Evolutionary conservation across 2,329 filamentous ascomycete genomes (phyloP).

Genomic region (Colletotrichum musicola): DNA sequence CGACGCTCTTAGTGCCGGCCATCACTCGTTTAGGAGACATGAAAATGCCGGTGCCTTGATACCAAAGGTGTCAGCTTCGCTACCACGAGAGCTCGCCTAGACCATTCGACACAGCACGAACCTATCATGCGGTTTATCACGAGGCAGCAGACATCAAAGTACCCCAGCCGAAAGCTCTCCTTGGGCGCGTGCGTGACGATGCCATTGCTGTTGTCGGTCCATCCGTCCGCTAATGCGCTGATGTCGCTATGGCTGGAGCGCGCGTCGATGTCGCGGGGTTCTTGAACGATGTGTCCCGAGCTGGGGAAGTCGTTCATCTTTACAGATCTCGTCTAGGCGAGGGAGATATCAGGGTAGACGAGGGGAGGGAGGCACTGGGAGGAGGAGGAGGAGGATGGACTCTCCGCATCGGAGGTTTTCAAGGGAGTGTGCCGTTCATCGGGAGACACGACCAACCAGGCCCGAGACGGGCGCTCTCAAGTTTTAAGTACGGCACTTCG

Average conservation of each 20-base stretch:
- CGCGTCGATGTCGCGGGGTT: conserved; percentile 21
- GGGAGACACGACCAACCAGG: conserved; percentile 3
- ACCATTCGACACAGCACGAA: too few species aligned
- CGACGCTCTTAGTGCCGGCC: conserved; percentile 48
- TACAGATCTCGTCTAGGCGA: neutral
- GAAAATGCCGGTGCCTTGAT: conserved; percentile 53
- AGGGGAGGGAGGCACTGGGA: neutral
- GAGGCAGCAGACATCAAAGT: conserved; percentile 52
- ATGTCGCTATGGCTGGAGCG: conserved; percentile 42
- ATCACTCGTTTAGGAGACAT: conserved; percentile 51
- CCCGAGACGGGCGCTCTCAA: conserved; percentile 9
- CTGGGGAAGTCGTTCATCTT: conserved; percentile 47
- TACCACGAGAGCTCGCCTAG: too few species aligned
- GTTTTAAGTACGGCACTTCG: conserved; percentile 23
- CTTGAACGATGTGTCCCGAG: conserved; percentile 36
- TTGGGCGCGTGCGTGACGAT: conserved; percentile 51
- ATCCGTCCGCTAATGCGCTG: conserved; percentile 28
- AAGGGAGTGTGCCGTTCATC: neutral
- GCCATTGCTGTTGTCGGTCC: conserved; percentile 21
- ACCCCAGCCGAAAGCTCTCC: conserved; percentile 51
- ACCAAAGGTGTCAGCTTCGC: neutral
- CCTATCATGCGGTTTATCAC: conserved; percentile 54
- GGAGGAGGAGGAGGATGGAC: neutral
- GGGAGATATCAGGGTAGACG: neutral
- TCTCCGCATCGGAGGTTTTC: neutral